Conservation (phyloP, 768 basidiomycete species). For the button mushroom (Agaricus bisporus) region DNA sequence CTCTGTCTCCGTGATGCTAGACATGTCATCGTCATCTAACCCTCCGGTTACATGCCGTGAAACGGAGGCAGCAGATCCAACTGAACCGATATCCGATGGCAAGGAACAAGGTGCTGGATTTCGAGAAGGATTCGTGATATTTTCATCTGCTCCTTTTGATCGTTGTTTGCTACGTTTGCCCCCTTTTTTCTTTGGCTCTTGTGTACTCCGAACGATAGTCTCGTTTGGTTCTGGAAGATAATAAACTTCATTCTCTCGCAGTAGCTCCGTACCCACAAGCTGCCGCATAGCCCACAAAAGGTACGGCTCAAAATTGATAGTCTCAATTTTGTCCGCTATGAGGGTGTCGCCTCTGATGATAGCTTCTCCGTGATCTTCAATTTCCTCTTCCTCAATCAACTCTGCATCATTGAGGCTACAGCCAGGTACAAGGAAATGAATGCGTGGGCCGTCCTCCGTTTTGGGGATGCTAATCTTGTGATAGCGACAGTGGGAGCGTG, state of each 20-base stretch:
- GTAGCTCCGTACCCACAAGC: conserved; percentile 58
- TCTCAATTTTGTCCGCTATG: conserved; percentile 44
- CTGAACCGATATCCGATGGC: background rate
- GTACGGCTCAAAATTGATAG: conserved; percentile 43
- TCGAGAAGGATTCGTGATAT: background rate
- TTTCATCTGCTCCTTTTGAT: background rate
- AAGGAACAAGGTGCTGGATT: background rate
- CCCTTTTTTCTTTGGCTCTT: background rate
- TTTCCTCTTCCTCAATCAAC: conserved; percentile 54
- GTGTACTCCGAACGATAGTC: conserved; percentile 22
- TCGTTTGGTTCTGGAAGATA: conserved; percentile 52
- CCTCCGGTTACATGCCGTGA: conserved; percentile 1
- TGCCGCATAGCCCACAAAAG: conserved; percentile 52
- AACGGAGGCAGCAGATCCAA: background rate
- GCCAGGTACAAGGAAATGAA: conserved; percentile 64
- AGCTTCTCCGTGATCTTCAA: conserved; percentile 55
- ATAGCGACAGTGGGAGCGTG: conserved; percentile 66
- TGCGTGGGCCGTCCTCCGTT: conserved; percentile 43
- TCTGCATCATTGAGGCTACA: conserved; percentile 55
- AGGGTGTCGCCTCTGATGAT: conserved; percentile 41
- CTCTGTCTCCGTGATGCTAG: conserved; percentile 3
- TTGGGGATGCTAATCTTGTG: conserved; percentile 60
- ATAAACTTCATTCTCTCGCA: conserved; percentile 60
- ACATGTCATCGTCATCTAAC: background rate
- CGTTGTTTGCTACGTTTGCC: background rate